phyloP scores from a whole-genome alignment of 2,329 filamentous ascomycete genomes.

The Emergomyces africanus region DNA sequence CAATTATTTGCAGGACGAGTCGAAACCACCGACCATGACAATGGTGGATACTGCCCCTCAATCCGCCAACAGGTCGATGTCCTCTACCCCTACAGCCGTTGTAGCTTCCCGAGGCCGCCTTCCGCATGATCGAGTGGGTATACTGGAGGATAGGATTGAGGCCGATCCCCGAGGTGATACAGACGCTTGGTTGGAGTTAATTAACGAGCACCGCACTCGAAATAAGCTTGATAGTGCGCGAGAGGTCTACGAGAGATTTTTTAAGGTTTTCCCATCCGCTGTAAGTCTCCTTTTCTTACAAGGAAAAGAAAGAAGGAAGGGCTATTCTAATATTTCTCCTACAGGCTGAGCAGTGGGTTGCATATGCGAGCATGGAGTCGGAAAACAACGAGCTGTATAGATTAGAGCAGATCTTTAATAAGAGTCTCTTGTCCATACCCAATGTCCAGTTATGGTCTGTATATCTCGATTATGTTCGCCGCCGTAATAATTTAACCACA shows the following conservation, averaged over 20 bases:
- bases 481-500: constrained; percentile 72
- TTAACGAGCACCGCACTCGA: constrained; percentile 69
- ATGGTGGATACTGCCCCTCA: constrained; percentile 11
- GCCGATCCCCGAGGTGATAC: constrained; percentile 88
- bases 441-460: constrained; percentile 83
- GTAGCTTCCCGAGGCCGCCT: constrained; percentile 41
- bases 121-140: constrained; percentile 60
- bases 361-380: constrained; percentile 80
- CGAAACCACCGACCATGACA: constrained; percentile 4
- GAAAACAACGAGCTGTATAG: constrained; percentile 68
- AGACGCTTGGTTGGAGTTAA: constrained; percentile 80
- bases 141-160: constrained; percentile 80
- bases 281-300: constrained; percentile 47
- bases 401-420: constrained; percentile 72
- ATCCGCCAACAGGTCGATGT: constrained; percentile 25
- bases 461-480: constrained; percentile 90
- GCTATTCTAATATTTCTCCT: constrained; percentile 20
- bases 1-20: constrained; percentile 21
- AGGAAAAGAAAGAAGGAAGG: background rate
- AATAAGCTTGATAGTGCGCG: constrained; percentile 73
- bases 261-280: constrained; percentile 76
- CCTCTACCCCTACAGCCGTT: constrained; percentile 31
- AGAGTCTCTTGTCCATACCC: constrained; percentile 63
- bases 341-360: constrained; percentile 83
- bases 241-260: constrained; percentile 70